phyloP scores from a whole-genome alignment of 768 basidiomycete genomes.

The Tulasnella sp. region DNA sequence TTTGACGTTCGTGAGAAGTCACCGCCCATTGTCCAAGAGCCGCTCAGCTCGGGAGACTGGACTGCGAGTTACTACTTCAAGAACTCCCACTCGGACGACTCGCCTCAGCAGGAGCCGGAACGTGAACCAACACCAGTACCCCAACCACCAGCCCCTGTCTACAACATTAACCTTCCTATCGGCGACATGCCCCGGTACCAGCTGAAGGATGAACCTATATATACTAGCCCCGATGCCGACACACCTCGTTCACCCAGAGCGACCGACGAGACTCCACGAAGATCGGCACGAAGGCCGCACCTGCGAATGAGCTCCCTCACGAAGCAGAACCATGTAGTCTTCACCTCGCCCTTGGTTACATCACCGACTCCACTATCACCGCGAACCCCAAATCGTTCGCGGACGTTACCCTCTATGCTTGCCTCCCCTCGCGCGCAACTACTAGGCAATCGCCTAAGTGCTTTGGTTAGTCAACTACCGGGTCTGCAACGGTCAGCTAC shows the following conservation, averaged over 20 bases:
- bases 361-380: not conserved
- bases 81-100: not conserved
- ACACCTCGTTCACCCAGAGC: too few species aligned
- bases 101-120: too few species aligned
- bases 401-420: not conserved
- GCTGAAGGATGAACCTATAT: not conserved
- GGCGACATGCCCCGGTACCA: not conserved
- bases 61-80: slow-evolving; percentile 1
- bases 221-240: too few species aligned
- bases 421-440: not conserved
- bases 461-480: not conserved
- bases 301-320: too few species aligned
- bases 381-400: slow-evolving; percentile 1
- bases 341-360: not conserved
- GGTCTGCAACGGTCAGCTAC: not conserved
- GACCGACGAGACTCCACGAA: too few species aligned
- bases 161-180: too few species aligned
- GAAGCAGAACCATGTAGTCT: not conserved
- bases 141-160: too few species aligned
- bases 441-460: not conserved
- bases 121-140: too few species aligned
- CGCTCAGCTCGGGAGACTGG: not conserved
- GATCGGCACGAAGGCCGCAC: too few species aligned
- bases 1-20: not conserved
- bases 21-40: not conserved